Evolutionary conservation across 495 filamentous ascomycete species (phyloP).

Genomic region (Cudoniella acicularis): DNA sequence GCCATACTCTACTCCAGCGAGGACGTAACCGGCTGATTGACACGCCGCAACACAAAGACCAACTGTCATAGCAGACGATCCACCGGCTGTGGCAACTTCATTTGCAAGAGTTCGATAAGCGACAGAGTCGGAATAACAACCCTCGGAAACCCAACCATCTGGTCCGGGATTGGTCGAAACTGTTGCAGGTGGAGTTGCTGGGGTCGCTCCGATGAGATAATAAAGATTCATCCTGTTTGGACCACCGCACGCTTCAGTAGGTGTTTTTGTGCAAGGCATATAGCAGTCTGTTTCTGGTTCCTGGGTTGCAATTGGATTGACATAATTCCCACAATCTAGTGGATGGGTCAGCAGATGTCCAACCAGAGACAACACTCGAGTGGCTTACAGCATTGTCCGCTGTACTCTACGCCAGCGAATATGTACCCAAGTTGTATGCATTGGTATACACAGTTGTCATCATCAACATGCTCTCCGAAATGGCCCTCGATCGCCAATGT

Average conservation of each 20-base stretch:
- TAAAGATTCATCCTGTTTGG: constrained; percentile 51
- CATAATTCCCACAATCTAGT: neutral
- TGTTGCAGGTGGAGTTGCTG: neutral
- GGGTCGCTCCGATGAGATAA: neutral
- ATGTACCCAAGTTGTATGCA: constrained; percentile 23
- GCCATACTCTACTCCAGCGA: constrained; percentile 46
- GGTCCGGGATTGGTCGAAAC: constrained; percentile 2
- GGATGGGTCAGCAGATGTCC: neutral
- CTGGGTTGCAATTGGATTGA: neutral
- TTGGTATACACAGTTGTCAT: constrained; percentile 9
- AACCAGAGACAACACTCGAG: neutral
- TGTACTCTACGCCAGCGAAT: constrained; percentile 45
- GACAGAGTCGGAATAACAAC: constrained; percentile 14
- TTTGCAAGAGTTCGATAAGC: constrained; percentile 8
- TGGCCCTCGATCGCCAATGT: constrained; percentile 3
- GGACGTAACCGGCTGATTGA: constrained; percentile 39
- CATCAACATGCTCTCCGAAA: constrained; percentile 8
- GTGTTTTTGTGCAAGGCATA: constrained; percentile 51
- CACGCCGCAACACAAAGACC: constrained; percentile 40
- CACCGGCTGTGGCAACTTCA: constrained; percentile 7
- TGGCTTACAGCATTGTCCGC: constrained; percentile 27
- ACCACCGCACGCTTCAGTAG: constrained; percentile 54
- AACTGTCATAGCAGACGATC: constrained; percentile 23
- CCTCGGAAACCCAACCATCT: constrained; percentile 1
- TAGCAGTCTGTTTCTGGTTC: constrained; percentile 36